Percentiles rank a stretch among this genome's conserved stretches.
Evolutionary conservation across 1,139 yeast genomes (phyloP).

Genomic region (Pichia sp.): DNA sequence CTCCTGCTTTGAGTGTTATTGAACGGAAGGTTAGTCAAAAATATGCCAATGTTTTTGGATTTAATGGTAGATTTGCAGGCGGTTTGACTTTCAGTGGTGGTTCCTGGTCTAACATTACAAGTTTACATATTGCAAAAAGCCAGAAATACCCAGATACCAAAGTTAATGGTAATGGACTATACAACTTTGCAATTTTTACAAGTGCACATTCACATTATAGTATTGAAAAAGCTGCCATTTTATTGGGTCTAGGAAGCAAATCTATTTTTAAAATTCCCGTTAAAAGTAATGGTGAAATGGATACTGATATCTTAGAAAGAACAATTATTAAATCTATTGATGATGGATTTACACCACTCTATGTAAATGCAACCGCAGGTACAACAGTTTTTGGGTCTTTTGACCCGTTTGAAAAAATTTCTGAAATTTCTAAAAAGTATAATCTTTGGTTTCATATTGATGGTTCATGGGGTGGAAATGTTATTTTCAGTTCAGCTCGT

Average conservation of each 20-base stretch:
- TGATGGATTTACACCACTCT: slow-evolving; percentile 64
- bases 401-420: slow-evolving; percentile 58
- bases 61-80: slow-evolving; percentile 50
- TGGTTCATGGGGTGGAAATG: slow-evolving; percentile 92
- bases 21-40: slow-evolving; percentile 64
- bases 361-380: slow-evolving; percentile 81
- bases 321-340: slow-evolving; percentile 39
- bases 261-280: slow-evolving; percentile 62
- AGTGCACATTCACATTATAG: slow-evolving; percentile 76
- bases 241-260: slow-evolving; percentile 63
- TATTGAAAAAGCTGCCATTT: slow-evolving; percentile 74
- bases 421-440: slow-evolving; percentile 47
- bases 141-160: slow-evolving; percentile 66
- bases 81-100: slow-evolving; percentile 88
- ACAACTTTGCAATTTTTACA: slow-evolving; percentile 64
- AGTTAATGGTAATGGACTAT: slow-evolving; percentile 45
- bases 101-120: slow-evolving; percentile 77
- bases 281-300: slow-evolving; percentile 51
- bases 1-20: slow-evolving; percentile 72
- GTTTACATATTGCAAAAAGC: slow-evolving; percentile 72
- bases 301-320: slow-evolving; percentile 39
- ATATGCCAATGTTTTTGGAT: slow-evolving; percentile 66
- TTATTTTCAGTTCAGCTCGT: slow-evolving; percentile 55
- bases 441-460: slow-evolving; percentile 75
- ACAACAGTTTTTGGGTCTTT: slow-evolving; percentile 85